These are phyloP conservation scores for Aspergillus sp. DNA, from an alignment of 2,329 filamentous ascomycete species.

Conservation along the genomic window DNA sequence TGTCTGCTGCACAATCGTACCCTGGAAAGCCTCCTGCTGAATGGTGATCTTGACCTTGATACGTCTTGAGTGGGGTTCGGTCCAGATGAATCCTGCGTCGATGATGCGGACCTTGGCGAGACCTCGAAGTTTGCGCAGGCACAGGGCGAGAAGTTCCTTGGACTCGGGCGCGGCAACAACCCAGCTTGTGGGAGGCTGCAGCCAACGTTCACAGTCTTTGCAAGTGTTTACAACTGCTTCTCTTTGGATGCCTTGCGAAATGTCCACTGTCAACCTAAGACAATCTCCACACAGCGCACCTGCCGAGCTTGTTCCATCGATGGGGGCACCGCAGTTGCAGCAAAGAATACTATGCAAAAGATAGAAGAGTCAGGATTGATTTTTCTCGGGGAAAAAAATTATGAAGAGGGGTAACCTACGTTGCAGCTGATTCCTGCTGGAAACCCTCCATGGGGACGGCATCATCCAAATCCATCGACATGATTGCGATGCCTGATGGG, in stretches of 20 bases:
- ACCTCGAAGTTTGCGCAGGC: slow-evolving; percentile 80
- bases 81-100: slow-evolving; percentile 96
- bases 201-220: slow-evolving; percentile 90
- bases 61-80: slow-evolving; percentile 88
- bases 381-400: slow-evolving; percentile 2
- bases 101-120: slow-evolving; percentile 89
- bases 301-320: slow-evolving; percentile 81
- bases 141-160: slow-evolving; percentile 85
- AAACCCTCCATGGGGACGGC: slow-evolving; percentile 47
- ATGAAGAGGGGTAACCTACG: slow-evolving; percentile 37
- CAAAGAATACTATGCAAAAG: slow-evolving; percentile 70
- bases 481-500: slow-evolving; percentile 8
- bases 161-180: slow-evolving; percentile 80
- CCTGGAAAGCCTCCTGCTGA: slow-evolving; percentile 65
- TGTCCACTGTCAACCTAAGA: slow-evolving; percentile 89
- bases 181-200: slow-evolving; percentile 82
- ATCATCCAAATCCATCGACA: slow-evolving; percentile 54
- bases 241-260: slow-evolving; percentile 83
- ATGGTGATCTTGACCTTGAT: slow-evolving; percentile 95
- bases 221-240: slow-evolving; percentile 89
- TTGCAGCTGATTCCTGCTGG: slow-evolving; percentile 45
- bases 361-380: slow-evolving; percentile 3
- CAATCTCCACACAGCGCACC: slow-evolving; percentile 95
- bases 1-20: slow-evolving; percentile 76
- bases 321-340: slow-evolving; percentile 93